Conservation (phyloP, 2,329 filamentous ascomycete species). For the Exophiala sp. region DNA sequence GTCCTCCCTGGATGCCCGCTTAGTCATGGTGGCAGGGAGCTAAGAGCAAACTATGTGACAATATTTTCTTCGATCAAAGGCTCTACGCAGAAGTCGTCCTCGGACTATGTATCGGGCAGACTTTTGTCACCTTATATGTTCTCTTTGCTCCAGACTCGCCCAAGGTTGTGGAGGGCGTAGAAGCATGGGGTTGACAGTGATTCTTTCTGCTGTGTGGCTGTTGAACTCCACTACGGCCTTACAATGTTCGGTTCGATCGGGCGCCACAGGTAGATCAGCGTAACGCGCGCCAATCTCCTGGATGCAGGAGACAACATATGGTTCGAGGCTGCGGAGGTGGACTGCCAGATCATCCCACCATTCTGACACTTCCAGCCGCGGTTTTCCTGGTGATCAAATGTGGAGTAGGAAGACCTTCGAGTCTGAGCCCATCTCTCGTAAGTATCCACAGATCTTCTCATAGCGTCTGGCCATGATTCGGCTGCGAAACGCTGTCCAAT, state of each 20-base stretch:
- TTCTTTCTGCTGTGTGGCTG: neutral
- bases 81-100: neutral
- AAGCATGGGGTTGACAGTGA: no score
- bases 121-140: neutral
- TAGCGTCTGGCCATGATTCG: neutral
- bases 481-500: no score
- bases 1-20: neutral
- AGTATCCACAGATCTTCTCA: neutral
- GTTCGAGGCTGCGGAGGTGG: neutral
- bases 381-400: neutral
- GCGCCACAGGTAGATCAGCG: neutral
- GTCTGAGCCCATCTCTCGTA: no score
- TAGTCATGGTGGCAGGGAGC: neutral
- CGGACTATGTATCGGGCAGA: neutral
- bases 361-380: neutral
- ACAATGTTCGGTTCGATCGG: neutral
- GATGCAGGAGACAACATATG: neutral
- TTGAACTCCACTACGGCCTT: neutral
- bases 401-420: neutral
- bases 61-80: neutral
- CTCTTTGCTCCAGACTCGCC: neutral
- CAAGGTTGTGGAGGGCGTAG: no score
- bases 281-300: neutral
- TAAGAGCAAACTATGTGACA: neutral
- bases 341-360: neutral